Evolutionary conservation across 441 rosid species (phyloP).

Genomic region (Biscutella laevigata): DNA sequence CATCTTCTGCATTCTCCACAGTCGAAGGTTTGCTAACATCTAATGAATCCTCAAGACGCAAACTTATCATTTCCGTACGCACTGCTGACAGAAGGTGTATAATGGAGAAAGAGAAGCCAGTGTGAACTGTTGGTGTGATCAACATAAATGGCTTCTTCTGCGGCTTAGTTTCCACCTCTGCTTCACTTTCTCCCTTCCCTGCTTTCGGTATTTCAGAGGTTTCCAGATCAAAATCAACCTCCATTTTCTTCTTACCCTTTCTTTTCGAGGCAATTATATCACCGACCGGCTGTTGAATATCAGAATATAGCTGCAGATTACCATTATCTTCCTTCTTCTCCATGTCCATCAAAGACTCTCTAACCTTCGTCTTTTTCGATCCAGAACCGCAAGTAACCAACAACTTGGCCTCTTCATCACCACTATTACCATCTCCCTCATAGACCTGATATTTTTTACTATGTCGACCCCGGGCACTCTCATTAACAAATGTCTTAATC

Average conservation of each 20-base stretch:
- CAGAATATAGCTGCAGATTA: conserved; percentile 30
- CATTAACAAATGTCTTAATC: conserved; percentile 34
- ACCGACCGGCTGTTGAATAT: conserved; percentile 38
- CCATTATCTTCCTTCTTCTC: conserved; percentile 43
- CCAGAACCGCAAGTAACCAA: conserved; percentile 40
- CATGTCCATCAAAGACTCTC: conserved; percentile 41
- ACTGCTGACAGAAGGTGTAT: conserved; percentile 96
- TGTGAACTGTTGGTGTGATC: conserved; percentile 88
- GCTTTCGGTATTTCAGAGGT: conserved; percentile 40
- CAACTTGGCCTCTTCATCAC: conserved; percentile 45
- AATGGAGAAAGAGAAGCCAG: conserved; percentile 91
- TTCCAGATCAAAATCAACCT: conserved; percentile 51
- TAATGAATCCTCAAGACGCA: conserved; percentile 54
- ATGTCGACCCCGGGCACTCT: conserved; percentile 30
- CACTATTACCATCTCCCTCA: conserved; percentile 35
- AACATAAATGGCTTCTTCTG: conserved; percentile 78
- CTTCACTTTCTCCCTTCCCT: conserved; percentile 39
- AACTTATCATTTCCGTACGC: conserved; percentile 74
- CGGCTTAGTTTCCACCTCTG: conserved; percentile 65
- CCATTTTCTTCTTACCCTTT: conserved; percentile 66
- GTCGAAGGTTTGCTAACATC: conserved; percentile 43
- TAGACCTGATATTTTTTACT: conserved; percentile 46
- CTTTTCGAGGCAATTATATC: conserved; percentile 45
- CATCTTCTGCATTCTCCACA: conserved; percentile 42
- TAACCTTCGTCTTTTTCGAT: conserved; percentile 63